These are phyloP conservation scores for Aspergillus brasiliensis DNA, from an alignment of 2,329 filamentous ascomycete species.

Conservation along the genomic window DNA sequence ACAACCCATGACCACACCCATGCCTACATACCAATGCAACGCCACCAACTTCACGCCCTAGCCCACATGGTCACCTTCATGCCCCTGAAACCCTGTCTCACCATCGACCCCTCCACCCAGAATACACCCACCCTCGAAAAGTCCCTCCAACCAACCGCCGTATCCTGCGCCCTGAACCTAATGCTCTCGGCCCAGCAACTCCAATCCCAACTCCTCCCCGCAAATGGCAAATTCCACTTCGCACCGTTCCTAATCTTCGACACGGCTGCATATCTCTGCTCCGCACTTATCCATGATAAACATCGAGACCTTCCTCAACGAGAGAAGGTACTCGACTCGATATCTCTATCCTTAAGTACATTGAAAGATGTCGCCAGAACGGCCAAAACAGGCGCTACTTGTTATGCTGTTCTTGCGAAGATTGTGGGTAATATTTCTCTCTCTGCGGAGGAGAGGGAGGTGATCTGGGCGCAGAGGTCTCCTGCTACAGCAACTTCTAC, in stretches of 20 bases:
- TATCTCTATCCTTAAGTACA: slow-evolving; percentile 41
- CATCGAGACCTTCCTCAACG: slow-evolving; percentile 45
- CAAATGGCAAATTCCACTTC: slow-evolving; percentile 54
- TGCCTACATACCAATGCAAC: slow-evolving; percentile 51
- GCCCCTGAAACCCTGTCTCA: slow-evolving; percentile 52
- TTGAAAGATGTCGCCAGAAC: slow-evolving; percentile 27
- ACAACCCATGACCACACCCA: slow-evolving; percentile 44
- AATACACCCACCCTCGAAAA: slow-evolving; percentile 38
- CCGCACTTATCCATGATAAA: slow-evolving; percentile 55
- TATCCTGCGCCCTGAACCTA: slow-evolving; percentile 50
- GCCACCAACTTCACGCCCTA: slow-evolving; percentile 50
- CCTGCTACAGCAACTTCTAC: background rate
- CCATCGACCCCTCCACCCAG: slow-evolving; percentile 27
- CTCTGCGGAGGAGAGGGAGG: slow-evolving; percentile 5
- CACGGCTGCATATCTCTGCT: slow-evolving; percentile 54
- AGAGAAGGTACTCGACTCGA: slow-evolving; percentile 44
- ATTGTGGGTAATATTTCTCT: slow-evolving; percentile 22
- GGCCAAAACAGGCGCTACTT: slow-evolving; percentile 29
- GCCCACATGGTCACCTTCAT: slow-evolving; percentile 50
- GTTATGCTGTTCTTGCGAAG: slow-evolving; percentile 24
- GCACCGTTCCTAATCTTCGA: slow-evolving; percentile 56
- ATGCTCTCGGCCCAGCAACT: slow-evolving; percentile 45
- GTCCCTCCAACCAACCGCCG: slow-evolving; percentile 44
- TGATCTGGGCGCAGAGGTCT: slow-evolving; percentile 1
- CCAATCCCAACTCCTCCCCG: slow-evolving; percentile 45